Base-by-base conservation (phyloP, 2,329 filamentous ascomycete species). In the Daldinia sp. region DNA sequence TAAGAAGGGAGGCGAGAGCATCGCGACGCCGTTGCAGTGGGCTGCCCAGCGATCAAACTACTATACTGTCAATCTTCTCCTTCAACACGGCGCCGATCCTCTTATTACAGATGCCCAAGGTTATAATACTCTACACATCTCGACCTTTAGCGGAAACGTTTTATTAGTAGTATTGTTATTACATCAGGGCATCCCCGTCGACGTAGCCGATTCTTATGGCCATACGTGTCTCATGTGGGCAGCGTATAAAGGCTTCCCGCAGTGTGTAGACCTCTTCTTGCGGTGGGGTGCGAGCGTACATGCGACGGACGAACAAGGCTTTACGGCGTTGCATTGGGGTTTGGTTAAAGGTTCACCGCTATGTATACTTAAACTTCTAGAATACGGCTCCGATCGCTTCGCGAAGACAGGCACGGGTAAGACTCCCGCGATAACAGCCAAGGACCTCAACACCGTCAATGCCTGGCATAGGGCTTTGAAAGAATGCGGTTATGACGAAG, bases 151-250 rank as follows among this genome's bases (percentile, higher is more conserved):
- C 79, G 96, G 96, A 73, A 98, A 98, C 79, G 92, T 97, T 20
- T 92, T 97, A 73, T 88, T 98, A 65, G 87, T 99, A 30, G 90
- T 94, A 56, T 87, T 99, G 1, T 88, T 99, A 6, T 87, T 99
- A 26, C 96, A 99, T 82, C 94, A 98, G 78, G 94, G 96, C 77
- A 96, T 99, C 67, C 93, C 94, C 15, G 93, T 99, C 69, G 96
- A 99, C 78, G 92, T 96, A 5, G 86, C 91, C 60, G 96, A 99
- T 81, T 89, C 89, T 57, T 95, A 94, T 78, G 93, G 94, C 5
- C 97, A 99, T 80, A 98, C 96, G 0, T 92, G 91, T 68, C 86
- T 99, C 68, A 99, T 99, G 96, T 99, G 96, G 96, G 93, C 96
- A 18, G 95, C 95, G 15, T 99, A 99, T 84, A 99, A 99, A 81